Percentiles rank a stretch among this genome's conserved stretches.
Conservation (phyloP, 2,329 filamentous ascomycete genomes). For the Calonectria pseudoturangicola region DNA sequence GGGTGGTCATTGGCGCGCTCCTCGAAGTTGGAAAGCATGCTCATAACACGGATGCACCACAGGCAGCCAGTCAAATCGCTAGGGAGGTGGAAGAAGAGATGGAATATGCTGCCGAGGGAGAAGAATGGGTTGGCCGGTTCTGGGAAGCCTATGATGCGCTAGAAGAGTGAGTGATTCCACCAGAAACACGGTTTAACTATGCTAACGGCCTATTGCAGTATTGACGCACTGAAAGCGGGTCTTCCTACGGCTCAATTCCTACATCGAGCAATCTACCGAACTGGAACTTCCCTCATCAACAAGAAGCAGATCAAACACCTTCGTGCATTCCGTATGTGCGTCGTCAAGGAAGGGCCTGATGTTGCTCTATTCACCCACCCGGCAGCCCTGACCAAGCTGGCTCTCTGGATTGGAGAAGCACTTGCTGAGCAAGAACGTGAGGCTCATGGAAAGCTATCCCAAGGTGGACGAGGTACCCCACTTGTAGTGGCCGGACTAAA, state of each 20-base stretch:
- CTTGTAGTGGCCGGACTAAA: slow-evolving; percentile 94
- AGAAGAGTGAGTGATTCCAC: slow-evolving; percentile 73
- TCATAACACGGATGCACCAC: slow-evolving; percentile 58
- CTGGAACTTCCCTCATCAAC: slow-evolving; percentile 91
- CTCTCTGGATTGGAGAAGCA: slow-evolving; percentile 95
- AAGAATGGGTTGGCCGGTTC: slow-evolving; percentile 80
- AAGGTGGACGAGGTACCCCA: slow-evolving; percentile 84
- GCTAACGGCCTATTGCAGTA: slow-evolving; percentile 65
- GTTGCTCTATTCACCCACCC: slow-evolving; percentile 94
- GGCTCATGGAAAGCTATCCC: slow-evolving; percentile 79
- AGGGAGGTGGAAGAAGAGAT: slow-evolving; percentile 68
- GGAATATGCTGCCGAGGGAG: slow-evolving; percentile 71
- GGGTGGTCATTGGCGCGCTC: slow-evolving; percentile 93
- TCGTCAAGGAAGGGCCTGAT: slow-evolving; percentile 96
- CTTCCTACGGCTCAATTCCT: slow-evolving; percentile 91
- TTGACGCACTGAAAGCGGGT: slow-evolving; percentile 84
- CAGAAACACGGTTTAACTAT: background rate
- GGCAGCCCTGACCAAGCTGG: slow-evolving; percentile 92
- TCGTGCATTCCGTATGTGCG: slow-evolving; percentile 93
- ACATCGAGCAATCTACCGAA: slow-evolving; percentile 93
- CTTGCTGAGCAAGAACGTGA: slow-evolving; percentile 92
- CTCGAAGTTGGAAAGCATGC: slow-evolving; percentile 87
- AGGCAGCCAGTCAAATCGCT: slow-evolving; percentile 56
- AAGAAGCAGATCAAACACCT: slow-evolving; percentile 96
- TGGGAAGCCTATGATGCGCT: slow-evolving; percentile 84